Percentiles rank a stretch among this genome's conserved stretches.
phyloP scores from a whole-genome alignment of 768 basidiomycete genomes.

The Podaxis mareebaensis region DNA sequence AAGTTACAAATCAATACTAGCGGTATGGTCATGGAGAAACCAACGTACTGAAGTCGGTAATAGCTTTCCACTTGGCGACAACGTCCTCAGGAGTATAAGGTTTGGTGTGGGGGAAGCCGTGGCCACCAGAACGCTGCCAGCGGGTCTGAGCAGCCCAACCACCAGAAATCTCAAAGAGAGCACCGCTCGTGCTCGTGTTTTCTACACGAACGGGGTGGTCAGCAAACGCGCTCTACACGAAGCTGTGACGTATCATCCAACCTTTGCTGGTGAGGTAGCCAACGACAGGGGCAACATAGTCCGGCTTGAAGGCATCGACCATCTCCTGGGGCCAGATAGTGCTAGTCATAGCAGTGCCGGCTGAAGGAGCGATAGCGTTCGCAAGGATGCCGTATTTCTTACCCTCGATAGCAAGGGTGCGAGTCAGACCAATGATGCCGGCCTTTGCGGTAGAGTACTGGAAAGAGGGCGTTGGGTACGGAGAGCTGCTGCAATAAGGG shows the following conservation, averaged over 20 bases:
- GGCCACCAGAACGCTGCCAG: constrained; percentile 89
- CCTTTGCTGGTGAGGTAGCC: constrained; percentile 85
- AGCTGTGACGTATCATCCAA: constrained; percentile 22
- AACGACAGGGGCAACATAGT: constrained; percentile 90
- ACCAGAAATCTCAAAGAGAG: constrained; percentile 83
- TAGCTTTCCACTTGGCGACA: constrained; percentile 72
- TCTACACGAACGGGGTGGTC: constrained; percentile 34
- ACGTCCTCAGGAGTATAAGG: constrained; percentile 81
- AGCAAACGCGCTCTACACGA: background rate
- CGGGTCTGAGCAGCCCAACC: constrained; percentile 93
- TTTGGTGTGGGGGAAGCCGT: constrained; percentile 82
- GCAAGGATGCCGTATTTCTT: constrained; percentile 87
- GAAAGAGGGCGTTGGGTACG: constrained; percentile 11
- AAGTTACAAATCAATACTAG: background rate
- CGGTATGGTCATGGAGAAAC: background rate
- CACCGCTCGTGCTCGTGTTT: constrained; percentile 71
- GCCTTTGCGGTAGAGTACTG: constrained; percentile 93
- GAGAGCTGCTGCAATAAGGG: background rate
- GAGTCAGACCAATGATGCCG: constrained; percentile 88
- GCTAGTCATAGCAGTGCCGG: constrained; percentile 90
- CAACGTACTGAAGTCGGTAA: constrained; percentile 80
- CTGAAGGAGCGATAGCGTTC: constrained; percentile 85
- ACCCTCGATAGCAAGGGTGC: constrained; percentile 89
- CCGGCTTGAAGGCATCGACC: constrained; percentile 93
- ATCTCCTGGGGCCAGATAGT: constrained; percentile 84